Percentiles rank a stretch among this genome's conserved stretches.
Conservation (phyloP, 2,329 filamentous ascomycete species). For the Colletotrichum neosansevieriae region DNA sequence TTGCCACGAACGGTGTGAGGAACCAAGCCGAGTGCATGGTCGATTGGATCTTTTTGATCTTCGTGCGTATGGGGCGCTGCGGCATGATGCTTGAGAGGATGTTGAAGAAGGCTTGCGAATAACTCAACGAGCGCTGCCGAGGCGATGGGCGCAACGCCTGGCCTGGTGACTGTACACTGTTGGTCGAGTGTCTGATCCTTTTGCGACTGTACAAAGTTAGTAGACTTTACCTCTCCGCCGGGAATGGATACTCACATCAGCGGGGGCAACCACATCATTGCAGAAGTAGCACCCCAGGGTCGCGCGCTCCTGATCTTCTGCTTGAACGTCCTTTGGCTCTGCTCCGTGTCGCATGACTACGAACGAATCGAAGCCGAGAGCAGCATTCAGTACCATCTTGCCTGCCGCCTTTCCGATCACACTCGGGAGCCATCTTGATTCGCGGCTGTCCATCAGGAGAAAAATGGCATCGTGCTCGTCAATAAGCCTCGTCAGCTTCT, state of each 20-base stretch:
- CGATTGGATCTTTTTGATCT: constrained; percentile 67
- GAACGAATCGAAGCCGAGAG: constrained; percentile 95
- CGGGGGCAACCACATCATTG: constrained; percentile 95
- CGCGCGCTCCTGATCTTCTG: constrained; percentile 63
- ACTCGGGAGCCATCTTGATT: constrained; percentile 94
- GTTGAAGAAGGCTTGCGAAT: constrained; percentile 87
- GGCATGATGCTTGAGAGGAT: constrained; percentile 76
- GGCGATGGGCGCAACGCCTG: constrained; percentile 91
- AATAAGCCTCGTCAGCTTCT: constrained; percentile 79
- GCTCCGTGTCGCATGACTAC: constrained; percentile 97
- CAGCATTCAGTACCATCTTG: constrained; percentile 97
- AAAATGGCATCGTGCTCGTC: constrained; percentile 92
- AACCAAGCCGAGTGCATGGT: constrained; percentile 75
- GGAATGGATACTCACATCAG: constrained; percentile 76
- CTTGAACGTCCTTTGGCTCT: constrained; percentile 55
- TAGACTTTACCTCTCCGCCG: not conserved
- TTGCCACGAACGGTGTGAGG: constrained; percentile 87
- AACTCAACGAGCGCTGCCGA: constrained; percentile 93
- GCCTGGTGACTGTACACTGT: constrained; percentile 96
- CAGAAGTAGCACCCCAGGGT: constrained; percentile 97
- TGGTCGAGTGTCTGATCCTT: constrained; percentile 97
- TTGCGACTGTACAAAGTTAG: constrained; percentile 73
- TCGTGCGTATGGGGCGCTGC: constrained; percentile 63
- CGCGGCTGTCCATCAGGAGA: constrained; percentile 95
- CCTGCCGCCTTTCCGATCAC: constrained; percentile 93